Evolutionary conservation across 176 grass and related monocot species (phyloP).

Genomic region (Chloris gayana): DNA sequence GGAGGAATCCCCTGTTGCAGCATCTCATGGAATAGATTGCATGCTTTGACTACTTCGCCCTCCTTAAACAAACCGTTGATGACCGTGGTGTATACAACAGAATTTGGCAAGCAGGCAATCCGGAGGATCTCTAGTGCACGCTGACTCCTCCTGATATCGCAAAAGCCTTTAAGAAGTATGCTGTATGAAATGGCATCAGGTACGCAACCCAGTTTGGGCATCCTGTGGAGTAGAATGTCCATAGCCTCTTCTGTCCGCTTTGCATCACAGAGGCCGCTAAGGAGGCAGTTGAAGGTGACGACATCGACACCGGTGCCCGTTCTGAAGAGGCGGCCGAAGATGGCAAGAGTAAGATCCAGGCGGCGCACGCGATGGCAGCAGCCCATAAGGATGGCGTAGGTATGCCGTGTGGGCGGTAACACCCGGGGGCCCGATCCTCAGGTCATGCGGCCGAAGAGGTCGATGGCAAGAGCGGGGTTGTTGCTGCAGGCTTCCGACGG

Average conservation of each 20-base stretch:
- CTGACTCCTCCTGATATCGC: background rate
- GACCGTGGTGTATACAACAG: background rate
- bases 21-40: conserved; percentile 26
- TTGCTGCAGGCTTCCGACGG: background rate
- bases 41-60: conserved; percentile 7
- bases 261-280: background rate
- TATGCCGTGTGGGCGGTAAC: background rate
- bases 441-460: background rate
- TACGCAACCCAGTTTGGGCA: conserved; percentile 33
- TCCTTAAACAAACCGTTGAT: conserved; percentile 33
- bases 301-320: background rate
- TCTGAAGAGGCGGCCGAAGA: background rate
- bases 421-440: background rate
- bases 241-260: background rate
- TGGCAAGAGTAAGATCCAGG: background rate
- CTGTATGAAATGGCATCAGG: background rate
- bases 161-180: conserved; percentile 29
- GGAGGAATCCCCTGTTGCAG: background rate
- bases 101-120: background rate
- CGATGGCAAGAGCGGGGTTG: background rate
- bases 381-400: background rate
- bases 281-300: background rate
- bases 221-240: conserved; percentile 30
- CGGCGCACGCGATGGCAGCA: background rate
- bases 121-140: background rate